Evolutionary conservation across 345 rosid genomes (phyloP).

Genomic region (Boechera divaricarpa): DNA sequence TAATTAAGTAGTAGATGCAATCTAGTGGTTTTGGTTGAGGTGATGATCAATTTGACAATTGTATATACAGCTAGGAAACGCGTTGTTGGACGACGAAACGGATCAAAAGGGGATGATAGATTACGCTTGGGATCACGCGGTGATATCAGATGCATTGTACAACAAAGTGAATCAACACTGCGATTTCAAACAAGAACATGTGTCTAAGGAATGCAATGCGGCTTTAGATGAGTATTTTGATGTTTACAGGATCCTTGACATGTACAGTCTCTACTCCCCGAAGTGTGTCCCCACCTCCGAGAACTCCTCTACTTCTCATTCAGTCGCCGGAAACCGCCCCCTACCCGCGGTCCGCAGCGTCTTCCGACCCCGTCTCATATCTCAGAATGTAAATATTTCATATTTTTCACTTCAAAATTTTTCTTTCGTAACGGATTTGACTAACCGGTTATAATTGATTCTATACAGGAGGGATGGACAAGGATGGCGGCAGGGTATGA

Average conservation of each 20-base stretch:
- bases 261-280: constrained; percentile 79
- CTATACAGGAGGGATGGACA: constrained; percentile 58
- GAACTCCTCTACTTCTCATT: constrained; percentile 28
- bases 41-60: constrained; percentile 1
- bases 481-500: constrained; percentile 70
- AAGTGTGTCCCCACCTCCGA: constrained; percentile 41
- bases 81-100: constrained; percentile 75
- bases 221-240: constrained; percentile 56
- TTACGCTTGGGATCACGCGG: constrained; percentile 87
- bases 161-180: constrained; percentile 51
- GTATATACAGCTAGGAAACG: constrained; percentile 69
- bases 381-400: constrained; percentile 50
- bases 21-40: background rate
- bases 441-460: background rate
- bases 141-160: constrained; percentile 72
- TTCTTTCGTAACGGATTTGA: background rate
- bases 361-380: constrained; percentile 50
- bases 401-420: background rate
- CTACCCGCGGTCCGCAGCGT: constrained; percentile 45
- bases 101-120: constrained; percentile 82
- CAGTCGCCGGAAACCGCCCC: constrained; percentile 39
- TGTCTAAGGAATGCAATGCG: constrained; percentile 41
- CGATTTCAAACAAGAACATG: constrained; percentile 50
- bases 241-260: constrained; percentile 63
- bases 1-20: background rate